Percentiles rank a stretch among this genome's conserved stretches.
Conservation (phyloP, 148 eudicot species). For the Vaccinium darrowii region DNA sequence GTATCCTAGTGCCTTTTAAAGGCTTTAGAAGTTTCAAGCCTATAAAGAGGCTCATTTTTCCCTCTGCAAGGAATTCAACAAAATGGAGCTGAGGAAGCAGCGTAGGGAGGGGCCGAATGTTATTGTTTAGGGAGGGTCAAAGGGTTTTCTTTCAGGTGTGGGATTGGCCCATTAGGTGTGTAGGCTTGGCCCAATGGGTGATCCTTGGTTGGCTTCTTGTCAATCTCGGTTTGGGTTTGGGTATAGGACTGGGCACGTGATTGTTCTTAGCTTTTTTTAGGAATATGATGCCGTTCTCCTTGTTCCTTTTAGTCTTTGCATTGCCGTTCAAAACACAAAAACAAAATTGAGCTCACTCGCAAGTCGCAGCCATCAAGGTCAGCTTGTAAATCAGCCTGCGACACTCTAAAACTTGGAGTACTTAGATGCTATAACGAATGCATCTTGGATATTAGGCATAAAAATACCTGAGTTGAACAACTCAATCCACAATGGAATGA, state of each 20-base stretch:
- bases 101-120: no score
- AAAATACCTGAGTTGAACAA: conserved; percentile 65
- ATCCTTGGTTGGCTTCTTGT: no score
- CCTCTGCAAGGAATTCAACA: background rate
- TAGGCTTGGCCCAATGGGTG: no score
- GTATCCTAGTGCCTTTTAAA: background rate
- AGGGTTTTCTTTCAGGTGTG: no score
- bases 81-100: background rate
- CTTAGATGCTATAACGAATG: background rate
- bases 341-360: background rate
- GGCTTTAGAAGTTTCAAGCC: background rate
- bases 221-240: no score
- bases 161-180: no score
- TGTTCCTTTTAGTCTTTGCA: no score
- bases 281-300: no score
- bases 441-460: background rate
- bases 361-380: background rate
- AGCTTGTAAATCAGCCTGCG: background rate
- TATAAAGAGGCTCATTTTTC: background rate
- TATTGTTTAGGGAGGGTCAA: no score
- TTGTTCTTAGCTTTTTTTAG: no score
- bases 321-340: no score
- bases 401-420: background rate
- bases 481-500: conserved; percentile 75
- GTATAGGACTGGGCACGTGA: no score